phyloP scores from a whole-genome alignment of 148 eudicot genomes.

The Vaccinium macrocarpon region DNA sequence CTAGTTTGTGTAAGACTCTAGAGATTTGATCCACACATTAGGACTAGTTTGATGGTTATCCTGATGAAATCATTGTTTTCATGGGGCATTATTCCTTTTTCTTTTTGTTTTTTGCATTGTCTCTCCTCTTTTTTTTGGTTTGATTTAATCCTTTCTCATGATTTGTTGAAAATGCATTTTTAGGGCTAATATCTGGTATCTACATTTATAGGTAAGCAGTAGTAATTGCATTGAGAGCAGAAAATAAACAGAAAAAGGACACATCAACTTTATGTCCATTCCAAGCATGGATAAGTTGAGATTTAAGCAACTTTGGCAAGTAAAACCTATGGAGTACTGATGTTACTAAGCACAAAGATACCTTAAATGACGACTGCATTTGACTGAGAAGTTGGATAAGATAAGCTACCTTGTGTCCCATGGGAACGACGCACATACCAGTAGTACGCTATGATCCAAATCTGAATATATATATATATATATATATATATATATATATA shows the following conservation, averaged over 20 bases:
- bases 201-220: not conserved
- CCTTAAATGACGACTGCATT: not conserved
- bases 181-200: not conserved
- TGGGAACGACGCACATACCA: not conserved
- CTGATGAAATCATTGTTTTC: not conserved
- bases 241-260: not conserved
- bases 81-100: too few species aligned
- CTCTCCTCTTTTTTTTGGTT: too few species aligned
- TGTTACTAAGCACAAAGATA: not conserved
- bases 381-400: not conserved
- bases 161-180: not conserved
- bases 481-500: too few species aligned
- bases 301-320: not conserved
- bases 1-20: too few species aligned
- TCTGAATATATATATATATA: too few species aligned
- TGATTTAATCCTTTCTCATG: not conserved
- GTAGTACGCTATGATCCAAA: not conserved
- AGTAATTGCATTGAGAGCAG: not conserved
- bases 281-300: not conserved
- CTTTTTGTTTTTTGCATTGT: too few species aligned
- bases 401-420: not conserved
- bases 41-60: not conserved
- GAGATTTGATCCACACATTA: too few species aligned
- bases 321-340: not conserved
- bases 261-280: not conserved